These are phyloP conservation scores for Acorus calamus DNA, from an alignment of 106 monocot genomes.

Conservation along the genomic window DNA sequence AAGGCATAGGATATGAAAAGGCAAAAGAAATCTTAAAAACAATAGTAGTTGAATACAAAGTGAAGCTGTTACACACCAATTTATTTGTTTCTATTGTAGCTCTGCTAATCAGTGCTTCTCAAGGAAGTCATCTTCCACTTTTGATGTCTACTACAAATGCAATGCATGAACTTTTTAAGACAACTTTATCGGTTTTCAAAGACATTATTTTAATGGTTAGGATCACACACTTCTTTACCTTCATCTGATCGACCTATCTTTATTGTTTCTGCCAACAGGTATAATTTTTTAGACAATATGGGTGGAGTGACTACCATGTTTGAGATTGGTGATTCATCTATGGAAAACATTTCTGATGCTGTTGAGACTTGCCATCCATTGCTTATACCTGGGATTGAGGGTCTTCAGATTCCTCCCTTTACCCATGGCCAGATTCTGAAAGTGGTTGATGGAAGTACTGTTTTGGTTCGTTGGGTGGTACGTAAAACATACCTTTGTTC, in stretches of 20 bases:
- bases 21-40: too few species aligned
- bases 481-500: background rate
- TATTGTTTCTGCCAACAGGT: slow-evolving; percentile 30
- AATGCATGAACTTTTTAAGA: too few species aligned
- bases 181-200: too few species aligned
- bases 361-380: slow-evolving; percentile 31
- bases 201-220: too few species aligned
- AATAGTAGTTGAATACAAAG: too few species aligned
- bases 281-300: slow-evolving; percentile 70
- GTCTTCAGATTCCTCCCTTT: slow-evolving; percentile 47
- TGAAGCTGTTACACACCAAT: too few species aligned
- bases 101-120: too few species aligned
- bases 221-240: too few species aligned
- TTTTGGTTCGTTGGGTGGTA: slow-evolving; percentile 89
- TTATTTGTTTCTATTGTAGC: too few species aligned
- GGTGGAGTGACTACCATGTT: slow-evolving; percentile 39
- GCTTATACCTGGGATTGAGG: slow-evolving; percentile 58
- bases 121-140: too few species aligned
- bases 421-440: slow-evolving; percentile 59
- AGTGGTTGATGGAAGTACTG: slow-evolving; percentile 43
- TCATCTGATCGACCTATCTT: background rate
- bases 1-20: too few species aligned
- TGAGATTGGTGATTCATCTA: slow-evolving; percentile 24
- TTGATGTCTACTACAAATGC: too few species aligned
- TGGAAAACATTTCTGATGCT: slow-evolving; percentile 20